A percentile compares a stretch with the other conserved stretches of the same genome.
phyloP scores from a whole-genome alignment of 257 asterid genomes.

The Anisodus tanguticus region DNA sequence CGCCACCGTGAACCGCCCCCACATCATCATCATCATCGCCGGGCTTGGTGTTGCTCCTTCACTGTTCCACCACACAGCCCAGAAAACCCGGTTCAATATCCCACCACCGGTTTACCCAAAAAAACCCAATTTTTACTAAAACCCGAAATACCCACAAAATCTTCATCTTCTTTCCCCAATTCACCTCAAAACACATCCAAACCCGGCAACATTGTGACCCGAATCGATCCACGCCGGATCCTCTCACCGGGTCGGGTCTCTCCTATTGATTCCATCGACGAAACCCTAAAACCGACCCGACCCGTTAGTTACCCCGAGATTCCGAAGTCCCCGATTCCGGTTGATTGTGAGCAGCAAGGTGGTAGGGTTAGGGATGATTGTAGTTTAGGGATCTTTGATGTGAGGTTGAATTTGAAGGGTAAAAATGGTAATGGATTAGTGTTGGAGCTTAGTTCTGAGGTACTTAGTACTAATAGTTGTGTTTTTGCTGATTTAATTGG shows the following conservation, averaged over 20 bases:
- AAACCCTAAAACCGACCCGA: conserved; percentile 29
- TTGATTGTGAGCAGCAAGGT: conserved; percentile 33
- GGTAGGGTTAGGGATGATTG: conserved; percentile 42
- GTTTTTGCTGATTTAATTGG: conserved; percentile 73
- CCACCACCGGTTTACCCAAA: conserved; percentile 51
- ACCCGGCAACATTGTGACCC: conserved; percentile 40
- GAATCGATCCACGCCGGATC: conserved; percentile 66
- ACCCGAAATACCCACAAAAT: conserved; percentile 47
- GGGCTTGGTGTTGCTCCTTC: conserved; percentile 91
- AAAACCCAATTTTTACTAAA: conserved; percentile 41
- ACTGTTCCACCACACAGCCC: conserved; percentile 79
- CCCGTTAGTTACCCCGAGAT: conserved; percentile 31
- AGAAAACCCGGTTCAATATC: conserved; percentile 49
- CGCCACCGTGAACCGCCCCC: conserved; percentile 61
- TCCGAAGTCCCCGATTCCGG: conserved; percentile 48
- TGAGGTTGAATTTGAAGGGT: conserved; percentile 81
- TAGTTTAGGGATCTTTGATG: conserved; percentile 60
- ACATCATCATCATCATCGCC: conserved; percentile 56
- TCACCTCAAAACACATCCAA: conserved; percentile 51
- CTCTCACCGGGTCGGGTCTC: conserved; percentile 99
- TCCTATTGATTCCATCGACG: conserved; percentile 55
- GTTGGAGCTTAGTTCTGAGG: conserved; percentile 77
- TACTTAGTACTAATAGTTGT: conserved; percentile 65
- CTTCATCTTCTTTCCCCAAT: conserved; percentile 46
- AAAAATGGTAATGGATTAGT: conserved; percentile 71